phyloP scores from a whole-genome alignment of 2,329 filamentous ascomycete genomes.

The Lachnellula suecica region DNA sequence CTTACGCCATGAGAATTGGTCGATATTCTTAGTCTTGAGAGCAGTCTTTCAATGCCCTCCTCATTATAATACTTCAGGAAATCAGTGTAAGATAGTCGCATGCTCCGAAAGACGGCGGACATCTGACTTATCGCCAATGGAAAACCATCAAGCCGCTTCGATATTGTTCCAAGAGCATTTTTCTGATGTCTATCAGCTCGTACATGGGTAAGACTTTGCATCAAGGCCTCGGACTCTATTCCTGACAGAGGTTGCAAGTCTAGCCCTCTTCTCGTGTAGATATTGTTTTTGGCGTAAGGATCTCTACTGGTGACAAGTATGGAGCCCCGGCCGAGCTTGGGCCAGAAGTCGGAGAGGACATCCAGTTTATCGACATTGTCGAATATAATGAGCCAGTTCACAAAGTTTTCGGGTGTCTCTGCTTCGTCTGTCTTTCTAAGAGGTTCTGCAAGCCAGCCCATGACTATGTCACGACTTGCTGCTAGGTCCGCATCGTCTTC shows the following conservation, averaged over 20 bases:
- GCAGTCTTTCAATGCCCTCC: not conserved
- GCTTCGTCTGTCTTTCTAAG: no score
- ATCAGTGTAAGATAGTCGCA: slow-evolving; percentile 11
- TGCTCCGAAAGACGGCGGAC: slow-evolving; percentile 20
- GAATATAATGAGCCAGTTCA: slow-evolving; percentile 36
- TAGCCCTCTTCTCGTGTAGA: slow-evolving; percentile 11
- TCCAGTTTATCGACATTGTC: slow-evolving; percentile 40
- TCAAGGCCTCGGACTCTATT: slow-evolving; percentile 1
- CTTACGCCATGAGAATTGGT: not conserved
- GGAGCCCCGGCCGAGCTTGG: slow-evolving; percentile 31
- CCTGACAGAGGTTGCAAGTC: slow-evolving; percentile 12
- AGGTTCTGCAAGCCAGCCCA: no score
- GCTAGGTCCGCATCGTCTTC: no score
- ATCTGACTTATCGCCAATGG: slow-evolving; percentile 24
- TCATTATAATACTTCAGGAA: not conserved
- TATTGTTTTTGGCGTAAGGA: slow-evolving; percentile 23
- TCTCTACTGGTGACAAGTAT: slow-evolving; percentile 37
- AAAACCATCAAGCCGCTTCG: slow-evolving; percentile 17
- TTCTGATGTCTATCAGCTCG: slow-evolving; percentile 6
- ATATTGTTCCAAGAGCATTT: slow-evolving; percentile 11
- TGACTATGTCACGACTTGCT: no score
- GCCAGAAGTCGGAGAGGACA: slow-evolving; percentile 25
- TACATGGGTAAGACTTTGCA: slow-evolving; percentile 6
- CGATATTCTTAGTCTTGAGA: not conserved
- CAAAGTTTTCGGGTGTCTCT: no score